Conservation (phyloP, 306 rosid genomes). For the Senna siamea region DNA sequence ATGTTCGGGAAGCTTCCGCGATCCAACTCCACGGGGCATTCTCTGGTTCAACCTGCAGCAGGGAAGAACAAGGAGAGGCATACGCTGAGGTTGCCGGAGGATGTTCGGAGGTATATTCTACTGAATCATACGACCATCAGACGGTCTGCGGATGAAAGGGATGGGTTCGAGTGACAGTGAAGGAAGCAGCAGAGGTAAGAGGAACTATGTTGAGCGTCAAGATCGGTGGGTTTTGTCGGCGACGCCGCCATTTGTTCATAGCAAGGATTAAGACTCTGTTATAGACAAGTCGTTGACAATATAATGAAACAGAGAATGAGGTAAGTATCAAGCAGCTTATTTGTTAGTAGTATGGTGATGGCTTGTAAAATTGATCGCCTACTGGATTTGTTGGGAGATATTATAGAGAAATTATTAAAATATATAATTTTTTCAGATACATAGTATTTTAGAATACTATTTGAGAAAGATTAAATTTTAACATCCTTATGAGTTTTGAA, state of each 20-base stretch:
- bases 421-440: no score
- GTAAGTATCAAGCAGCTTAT: no score
- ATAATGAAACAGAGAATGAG: no score
- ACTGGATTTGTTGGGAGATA: no score
- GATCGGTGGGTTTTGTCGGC: background rate
- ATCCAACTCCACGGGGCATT: conserved; percentile 68
- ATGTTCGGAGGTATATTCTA: conserved; percentile 42
- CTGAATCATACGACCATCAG: conserved; percentile 26
- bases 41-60: conserved; percentile 33
- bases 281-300: no score
- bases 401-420: no score
- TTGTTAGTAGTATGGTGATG: no score
- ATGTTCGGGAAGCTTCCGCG: conserved; percentile 35
- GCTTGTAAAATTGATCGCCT: no score
- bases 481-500: no score
- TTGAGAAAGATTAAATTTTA: no score
- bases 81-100: conserved; percentile 51
- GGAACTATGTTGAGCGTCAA: background rate
- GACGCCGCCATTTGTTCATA: background rate
- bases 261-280: background rate
- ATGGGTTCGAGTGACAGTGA: conserved; percentile 22
- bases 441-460: no score
- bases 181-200: conserved; percentile 34
- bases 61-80: conserved; percentile 43
- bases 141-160: conserved; percentile 39